Conservation (phyloP, 306 rosid species). For the Dalbergia cultrata region DNA sequence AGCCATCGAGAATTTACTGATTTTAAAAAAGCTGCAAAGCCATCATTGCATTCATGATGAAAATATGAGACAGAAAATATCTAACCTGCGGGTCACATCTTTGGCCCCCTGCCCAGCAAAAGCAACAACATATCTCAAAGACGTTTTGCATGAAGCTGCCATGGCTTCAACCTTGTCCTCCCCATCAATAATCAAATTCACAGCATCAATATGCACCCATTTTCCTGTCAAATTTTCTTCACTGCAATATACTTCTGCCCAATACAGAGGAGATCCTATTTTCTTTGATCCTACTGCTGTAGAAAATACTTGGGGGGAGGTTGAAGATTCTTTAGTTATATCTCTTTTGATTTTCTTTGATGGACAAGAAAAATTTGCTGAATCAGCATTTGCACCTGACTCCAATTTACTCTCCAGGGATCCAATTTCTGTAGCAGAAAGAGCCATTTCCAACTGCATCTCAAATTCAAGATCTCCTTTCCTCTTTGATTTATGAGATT, state of each 20-base stretch:
- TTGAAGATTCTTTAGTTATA: conserved; percentile 59
- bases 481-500: conserved; percentile 65
- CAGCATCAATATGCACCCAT: conserved; percentile 95
- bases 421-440: conserved; percentile 69
- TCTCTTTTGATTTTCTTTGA: conserved; percentile 66
- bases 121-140: conserved; percentile 94
- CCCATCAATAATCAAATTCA: conserved; percentile 84
- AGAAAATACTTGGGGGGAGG: conserved; percentile 66
- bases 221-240: conserved; percentile 92
- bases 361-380: conserved; percentile 46
- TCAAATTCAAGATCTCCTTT: conserved; percentile 93
- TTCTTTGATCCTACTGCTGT: conserved; percentile 85
- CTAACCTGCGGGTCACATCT: conserved; percentile 97
- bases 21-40: conserved; percentile 9
- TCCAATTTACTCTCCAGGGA: conserved; percentile 50
- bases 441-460: conserved; percentile 93
- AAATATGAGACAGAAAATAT: conserved; percentile 40
- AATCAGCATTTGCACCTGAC: conserved; percentile 49
- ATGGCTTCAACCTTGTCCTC: conserved; percentile 87
- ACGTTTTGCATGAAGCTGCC: conserved; percentile 82
- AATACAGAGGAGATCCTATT: conserved; percentile 86
- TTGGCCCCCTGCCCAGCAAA: conserved; percentile 96
- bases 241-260: conserved; percentile 94
- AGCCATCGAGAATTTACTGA: conserved; percentile 26
- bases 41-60: conserved; percentile 25